Base-by-base conservation (phyloP, 2,329 filamentous ascomycete species). In the Fusarium papillatum region DNA sequence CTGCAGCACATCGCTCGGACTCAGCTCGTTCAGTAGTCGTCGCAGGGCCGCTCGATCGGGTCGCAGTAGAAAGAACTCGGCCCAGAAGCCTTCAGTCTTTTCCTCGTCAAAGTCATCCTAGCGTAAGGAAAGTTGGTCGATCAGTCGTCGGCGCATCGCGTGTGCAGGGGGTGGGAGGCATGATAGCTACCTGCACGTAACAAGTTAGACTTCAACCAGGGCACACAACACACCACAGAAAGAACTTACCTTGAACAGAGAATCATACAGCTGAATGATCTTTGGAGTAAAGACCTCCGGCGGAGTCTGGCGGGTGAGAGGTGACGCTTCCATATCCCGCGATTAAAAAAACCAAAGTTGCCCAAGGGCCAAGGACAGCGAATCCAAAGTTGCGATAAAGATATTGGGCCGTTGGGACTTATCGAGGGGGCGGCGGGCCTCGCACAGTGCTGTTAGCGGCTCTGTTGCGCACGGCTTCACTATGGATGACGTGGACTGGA, bases 211-310 rank as follows among this genome's bases (percentile, higher is more conserved):
- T 53, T 31, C 17, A n/a, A n/a, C 50, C 31, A 31, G 31, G 31
- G 31, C 31, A 31, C 31, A 11, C 31, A 11, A 31, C 31, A 11
- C 31, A 31, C 31, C 31, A 31, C 31, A 31, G 31, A 7, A 31
- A 31, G 31, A 29, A 4, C 31, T 10, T 11, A 31, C 92, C 90
- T 92, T 92, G 88, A 98, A 96, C 24, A 98, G 88, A 76, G 91
- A 90, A 80, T 96, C 92, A 85, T 99, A 99, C 64, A 98, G 91
- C 83, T 94, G 90, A 72, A 98, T 94, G 78, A 99, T 95, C 87
- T 99, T 99, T 66, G 95, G 96, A 85, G 97, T 94, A 83, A 99
- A 98, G 48, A 93, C 91, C 84, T 97, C 94, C 66, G 96, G 97
- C 80, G 95, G 92, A 85, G 92, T 92, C 89, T 98, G 95, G 86